Evolutionary conservation across 2,329 filamentous ascomycete species (phyloP).

Genomic region (Emmonsia crescens): DNA sequence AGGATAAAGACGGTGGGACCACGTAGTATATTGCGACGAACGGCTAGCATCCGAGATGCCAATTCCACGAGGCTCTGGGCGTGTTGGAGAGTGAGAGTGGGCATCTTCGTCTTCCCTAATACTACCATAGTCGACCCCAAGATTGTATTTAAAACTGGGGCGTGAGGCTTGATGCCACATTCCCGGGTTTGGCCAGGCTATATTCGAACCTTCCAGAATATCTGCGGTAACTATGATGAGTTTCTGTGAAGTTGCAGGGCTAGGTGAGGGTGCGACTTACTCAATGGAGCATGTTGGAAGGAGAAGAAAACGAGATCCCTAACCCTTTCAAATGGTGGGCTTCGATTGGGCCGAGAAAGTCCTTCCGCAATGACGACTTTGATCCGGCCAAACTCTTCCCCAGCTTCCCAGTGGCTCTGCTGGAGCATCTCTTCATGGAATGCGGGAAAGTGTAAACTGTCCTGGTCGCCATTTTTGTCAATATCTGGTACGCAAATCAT

Average conservation of each 20-base stretch:
- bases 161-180: constrained; percentile 52
- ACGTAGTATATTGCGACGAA: constrained; percentile 15
- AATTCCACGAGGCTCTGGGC: constrained; percentile 18
- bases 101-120: constrained; percentile 40
- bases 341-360: constrained; percentile 42
- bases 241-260: neutral
- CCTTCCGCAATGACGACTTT: constrained; percentile 67
- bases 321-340: constrained; percentile 50
- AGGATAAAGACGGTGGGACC: constrained; percentile 24
- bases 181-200: constrained; percentile 66
- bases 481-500: constrained; percentile 20
- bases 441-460: constrained; percentile 57
- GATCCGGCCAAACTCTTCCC: constrained; percentile 62
- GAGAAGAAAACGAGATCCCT: constrained; percentile 68
- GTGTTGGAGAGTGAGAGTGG: constrained; percentile 53
- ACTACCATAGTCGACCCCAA: constrained; percentile 20
- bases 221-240: constrained; percentile 36
- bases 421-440: constrained; percentile 61
- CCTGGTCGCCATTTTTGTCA: constrained; percentile 48
- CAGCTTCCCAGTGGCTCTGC: constrained; percentile 60
- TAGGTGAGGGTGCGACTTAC: constrained; percentile 38
- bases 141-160: constrained; percentile 26
- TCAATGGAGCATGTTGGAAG: constrained; percentile 71
- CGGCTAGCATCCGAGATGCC: constrained; percentile 16
- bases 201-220: constrained; percentile 58